Conservation (phyloP, 2,329 filamentous ascomycete genomes). For the Endothia cerciana region DNA sequence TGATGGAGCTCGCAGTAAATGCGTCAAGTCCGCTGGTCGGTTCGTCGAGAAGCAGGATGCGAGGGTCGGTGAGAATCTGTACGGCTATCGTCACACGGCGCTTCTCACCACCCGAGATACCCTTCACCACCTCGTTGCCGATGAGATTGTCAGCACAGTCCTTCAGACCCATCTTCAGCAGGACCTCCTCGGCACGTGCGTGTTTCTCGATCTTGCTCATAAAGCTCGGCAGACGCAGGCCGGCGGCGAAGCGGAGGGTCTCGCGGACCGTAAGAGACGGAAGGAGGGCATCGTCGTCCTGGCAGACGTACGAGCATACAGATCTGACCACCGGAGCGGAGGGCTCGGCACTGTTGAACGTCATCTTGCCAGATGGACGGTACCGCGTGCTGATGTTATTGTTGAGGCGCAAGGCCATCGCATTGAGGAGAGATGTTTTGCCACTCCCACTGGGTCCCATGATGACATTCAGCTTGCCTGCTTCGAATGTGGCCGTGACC, state of each 20-base stretch:
- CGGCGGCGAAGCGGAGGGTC: constrained; percentile 72
- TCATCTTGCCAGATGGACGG: constrained; percentile 62
- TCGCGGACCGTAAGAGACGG: constrained; percentile 77
- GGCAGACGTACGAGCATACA: constrained; percentile 76
- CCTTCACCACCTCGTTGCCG: constrained; percentile 73
- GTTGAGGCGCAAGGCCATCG: constrained; percentile 70
- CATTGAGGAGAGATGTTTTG: constrained; percentile 75
- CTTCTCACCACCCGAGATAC: constrained; percentile 81
- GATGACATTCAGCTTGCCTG: constrained; percentile 73
- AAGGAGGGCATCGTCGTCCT: constrained; percentile 76
- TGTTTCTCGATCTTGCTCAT: constrained; percentile 72
- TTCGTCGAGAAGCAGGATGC: constrained; percentile 74
- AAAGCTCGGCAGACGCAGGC: constrained; percentile 69
- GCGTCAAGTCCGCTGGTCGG: constrained; percentile 78
- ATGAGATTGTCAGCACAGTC: constrained; percentile 78
- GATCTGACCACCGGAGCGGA: constrained; percentile 71
- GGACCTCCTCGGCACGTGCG: constrained; percentile 69
- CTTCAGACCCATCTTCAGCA: constrained; percentile 76
- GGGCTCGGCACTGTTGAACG: constrained; percentile 71
- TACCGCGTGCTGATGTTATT: constrained; percentile 67
- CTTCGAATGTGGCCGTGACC: constrained; percentile 67
- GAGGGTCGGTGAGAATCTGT: constrained; percentile 76
- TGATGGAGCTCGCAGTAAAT: constrained; percentile 77
- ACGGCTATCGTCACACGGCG: constrained; percentile 77
- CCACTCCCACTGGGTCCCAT: constrained; percentile 81